phyloP scores from a whole-genome alignment of 768 basidiomycete genomes.

The Lactarius evosmus region DNA sequence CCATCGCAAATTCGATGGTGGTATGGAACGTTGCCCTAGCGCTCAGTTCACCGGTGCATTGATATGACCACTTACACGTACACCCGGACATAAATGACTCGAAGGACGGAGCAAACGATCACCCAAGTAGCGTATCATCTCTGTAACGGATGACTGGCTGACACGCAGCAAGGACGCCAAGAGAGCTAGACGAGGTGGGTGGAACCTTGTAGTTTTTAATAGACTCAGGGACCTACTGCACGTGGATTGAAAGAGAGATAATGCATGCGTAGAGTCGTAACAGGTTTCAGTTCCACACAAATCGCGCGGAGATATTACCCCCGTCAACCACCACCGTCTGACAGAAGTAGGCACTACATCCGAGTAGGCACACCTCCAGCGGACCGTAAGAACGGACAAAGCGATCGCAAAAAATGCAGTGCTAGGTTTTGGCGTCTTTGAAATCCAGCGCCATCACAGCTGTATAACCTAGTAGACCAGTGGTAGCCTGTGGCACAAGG shows the following conservation, averaged over 20 bases:
- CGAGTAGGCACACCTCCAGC: background rate
- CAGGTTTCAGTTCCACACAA: background rate
- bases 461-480: background rate
- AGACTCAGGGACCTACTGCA: background rate
- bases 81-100: background rate
- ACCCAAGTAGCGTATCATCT: background rate
- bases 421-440: background rate
- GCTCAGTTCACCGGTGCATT: background rate
- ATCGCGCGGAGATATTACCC: background rate
- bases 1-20: slow-evolving; percentile 14
- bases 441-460: background rate
- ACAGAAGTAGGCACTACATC: background rate
- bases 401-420: background rate
- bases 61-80: slow-evolving; percentile 2
- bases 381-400: background rate
- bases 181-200: background rate
- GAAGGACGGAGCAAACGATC: slow-evolving; percentile 3
- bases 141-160: background rate
- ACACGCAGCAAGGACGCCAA: background rate
- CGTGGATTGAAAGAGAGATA: background rate
- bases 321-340: background rate
- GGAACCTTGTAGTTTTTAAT: background rate
- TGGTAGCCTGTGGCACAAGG: background rate
- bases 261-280: background rate
- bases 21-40: background rate